Base-by-base conservation (phyloP, 257 asterid genomes). In the Forsythia suspensa region DNA sequence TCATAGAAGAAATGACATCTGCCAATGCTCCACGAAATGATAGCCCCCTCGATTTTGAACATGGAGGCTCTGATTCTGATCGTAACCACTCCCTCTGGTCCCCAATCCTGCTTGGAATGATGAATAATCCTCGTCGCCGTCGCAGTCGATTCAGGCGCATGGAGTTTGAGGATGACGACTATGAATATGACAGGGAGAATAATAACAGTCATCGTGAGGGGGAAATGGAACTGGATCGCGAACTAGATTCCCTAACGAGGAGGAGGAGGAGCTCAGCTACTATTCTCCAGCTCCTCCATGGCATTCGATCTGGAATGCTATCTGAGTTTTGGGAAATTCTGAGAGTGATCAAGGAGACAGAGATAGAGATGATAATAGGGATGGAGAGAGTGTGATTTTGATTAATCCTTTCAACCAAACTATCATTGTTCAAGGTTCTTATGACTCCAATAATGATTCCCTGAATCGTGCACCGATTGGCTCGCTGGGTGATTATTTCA, bases 81-180 rank as follows among this genome's bases (percentile, higher is more conserved):
- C 93, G 87, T 0, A 94, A 92, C 68, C 90, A 90, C 79, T 89
- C 98, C 79, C 90, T 92, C 18, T 92, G 95, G 98, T 95, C 97
- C 20, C 97, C 96, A 18, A 87, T 94, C 83, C 80, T 92, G 79
- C 88, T 91, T 1, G 97, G 97, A 20, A 88, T 92, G 95, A 86
- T 94, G 89, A 85, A 81, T 57, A 87, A 82, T 72, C 88, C 91
- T 13, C 89, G 87, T 61, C 87, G 85, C 40, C 81, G 84, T 37
- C 88, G 75, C 9, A 18, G 63, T 13, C 82, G 91, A 16, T 76
- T 78, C 16, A 74, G 92, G 82, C 88, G 84, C 75, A 73, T 83
- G 63, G 98, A 81, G 9, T 84, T 83, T 3, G 92, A 84, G 37
- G 91, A 84, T 6, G 83, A 83, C 0, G 24, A 16, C 24, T 18